Evolutionary conservation across 2,329 filamentous ascomycete species (phyloP).

Genomic region (Alternaria sp.): DNA sequence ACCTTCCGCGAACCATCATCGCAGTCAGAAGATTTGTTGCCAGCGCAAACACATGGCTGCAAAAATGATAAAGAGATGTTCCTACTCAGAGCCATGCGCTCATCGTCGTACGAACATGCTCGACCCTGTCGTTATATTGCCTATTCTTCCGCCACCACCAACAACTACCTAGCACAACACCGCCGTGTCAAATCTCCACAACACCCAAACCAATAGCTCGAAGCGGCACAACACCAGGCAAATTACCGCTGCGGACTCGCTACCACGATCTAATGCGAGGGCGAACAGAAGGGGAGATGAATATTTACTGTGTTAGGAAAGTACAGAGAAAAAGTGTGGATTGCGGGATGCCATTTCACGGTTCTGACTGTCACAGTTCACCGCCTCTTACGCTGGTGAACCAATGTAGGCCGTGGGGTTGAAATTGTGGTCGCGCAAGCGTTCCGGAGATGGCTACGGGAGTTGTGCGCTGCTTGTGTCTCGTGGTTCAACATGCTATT

Average conservation of each 20-base stretch:
- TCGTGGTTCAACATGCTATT: conserved; percentile 9
- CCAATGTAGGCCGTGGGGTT: neutral
- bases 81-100: neutral
- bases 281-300: conserved; percentile 9
- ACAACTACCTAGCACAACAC: neutral
- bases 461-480: neutral
- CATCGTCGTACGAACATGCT: conserved; percentile 1
- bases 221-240: conserved; percentile 13
- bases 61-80: neutral
- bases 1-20: neutral
- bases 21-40: neutral
- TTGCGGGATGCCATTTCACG: conserved; percentile 11
- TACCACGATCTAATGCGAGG: conserved; percentile 10
- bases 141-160: conserved; percentile 10
- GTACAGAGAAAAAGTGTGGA: conserved; percentile 14
- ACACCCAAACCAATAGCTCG: conserved; percentile 8
- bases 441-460: conserved; percentile 1
- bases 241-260: conserved; percentile 13
- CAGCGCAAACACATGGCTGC: neutral
- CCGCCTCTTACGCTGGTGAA: conserved; percentile 10
- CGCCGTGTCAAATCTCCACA: conserved; percentile 7
- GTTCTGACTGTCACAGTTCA: conserved; percentile 8
- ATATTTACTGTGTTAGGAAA: conserved; percentile 13
- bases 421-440: conserved; percentile 13
- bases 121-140: conserved; percentile 9